Percentiles rank a stretch among this genome's conserved stretches.
Evolutionary conservation across 2,329 filamentous ascomycete genomes (phyloP).

Genomic region (Boeremia exigua): DNA sequence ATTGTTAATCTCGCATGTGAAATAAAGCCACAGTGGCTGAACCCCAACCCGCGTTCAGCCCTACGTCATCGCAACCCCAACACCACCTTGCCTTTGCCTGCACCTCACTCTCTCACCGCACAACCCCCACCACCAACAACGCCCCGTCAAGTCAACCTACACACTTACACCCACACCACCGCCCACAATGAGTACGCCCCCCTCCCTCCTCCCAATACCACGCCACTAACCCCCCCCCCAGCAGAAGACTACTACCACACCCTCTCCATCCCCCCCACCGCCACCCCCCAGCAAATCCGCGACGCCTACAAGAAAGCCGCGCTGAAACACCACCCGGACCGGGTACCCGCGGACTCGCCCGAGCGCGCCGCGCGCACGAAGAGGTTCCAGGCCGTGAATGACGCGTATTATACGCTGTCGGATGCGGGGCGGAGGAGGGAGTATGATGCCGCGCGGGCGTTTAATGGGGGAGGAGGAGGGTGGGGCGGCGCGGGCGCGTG

Average conservation of each 20-base stretch:
- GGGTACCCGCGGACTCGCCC: slow-evolving; percentile 81
- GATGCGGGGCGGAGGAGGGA: slow-evolving; percentile 78
- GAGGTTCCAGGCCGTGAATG: slow-evolving; percentile 89
- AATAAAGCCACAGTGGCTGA: slow-evolving; percentile 24
- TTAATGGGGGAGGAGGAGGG: slow-evolving; percentile 57
- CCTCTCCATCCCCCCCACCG: slow-evolving; percentile 74
- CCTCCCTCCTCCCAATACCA: not conserved
- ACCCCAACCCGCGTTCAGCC: not conserved
- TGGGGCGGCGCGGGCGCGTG: slow-evolving; percentile 51
- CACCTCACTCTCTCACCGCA: not conserved
- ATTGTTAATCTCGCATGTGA: not conserved
- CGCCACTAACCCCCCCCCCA: slow-evolving; percentile 6
- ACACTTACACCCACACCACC: not conserved
- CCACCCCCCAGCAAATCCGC: slow-evolving; percentile 82
- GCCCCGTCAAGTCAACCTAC: no score
- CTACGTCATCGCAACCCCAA: slow-evolving; percentile 12
- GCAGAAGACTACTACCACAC: slow-evolving; percentile 28
- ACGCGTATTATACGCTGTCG: slow-evolving; percentile 90
- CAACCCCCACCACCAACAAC: not conserved
- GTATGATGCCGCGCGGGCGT: slow-evolving; percentile 76
- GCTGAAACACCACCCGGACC: slow-evolving; percentile 91
- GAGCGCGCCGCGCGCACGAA: slow-evolving; percentile 82
- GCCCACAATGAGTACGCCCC: slow-evolving; percentile 2
- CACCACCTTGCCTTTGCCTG: slow-evolving; percentile 9
- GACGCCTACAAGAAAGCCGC: slow-evolving; percentile 95